Evolutionary conservation across 352 stramenopile species (phyloP), one percentile per base, ranked within the genome.

Genomic region (Phytophthora pseudosyringae): DNA sequence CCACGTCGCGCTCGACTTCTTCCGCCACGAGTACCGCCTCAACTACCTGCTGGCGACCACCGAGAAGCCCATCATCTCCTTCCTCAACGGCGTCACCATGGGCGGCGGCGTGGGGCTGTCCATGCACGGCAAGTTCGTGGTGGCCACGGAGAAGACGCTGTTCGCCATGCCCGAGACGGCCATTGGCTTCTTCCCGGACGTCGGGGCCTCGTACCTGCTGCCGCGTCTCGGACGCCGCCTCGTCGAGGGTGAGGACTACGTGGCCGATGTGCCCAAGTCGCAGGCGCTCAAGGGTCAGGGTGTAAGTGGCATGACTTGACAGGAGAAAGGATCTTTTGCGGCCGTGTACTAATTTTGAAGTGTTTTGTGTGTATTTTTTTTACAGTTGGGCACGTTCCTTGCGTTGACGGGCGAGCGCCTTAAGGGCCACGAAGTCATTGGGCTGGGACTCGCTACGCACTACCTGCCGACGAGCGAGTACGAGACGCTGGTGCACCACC

Each of bases 121-220:
- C 11, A 91, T 99, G 67, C 94, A 99, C 80, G 97, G 97, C 58
- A 95, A 95, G 64, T 98, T 99, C 67, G 83, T 98, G 13, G 83
- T 99, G 16, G 95, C 97, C 7, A 99, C 97, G 1, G 95, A 99
- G 76, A 95, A 98, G 70, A 98, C 97, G 40, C 29, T 99, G 1
- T 99, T 99, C 71, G 94, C 97, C n/a, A 99, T 99, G 97, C 98
- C 98, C 6, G 98, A 99, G 86, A 98, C 90, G 10, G 95, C 89
- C 7, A 98, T 99, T 67, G 98, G 98, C 6, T 95, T 99, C 52
- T 98, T 99, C 71, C 97, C 97, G 9, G 98, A 99, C 78, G 97
- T 99, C 28, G 98, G 98, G 35, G 90, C 77, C 5, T 97, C 91
- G 39, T 91, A 98, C 73, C 71, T 99, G 66, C 82, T 99, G 64